phyloP scores from a whole-genome alignment of 129 eudicot species.

The Oenanthe sinensis region DNA sequence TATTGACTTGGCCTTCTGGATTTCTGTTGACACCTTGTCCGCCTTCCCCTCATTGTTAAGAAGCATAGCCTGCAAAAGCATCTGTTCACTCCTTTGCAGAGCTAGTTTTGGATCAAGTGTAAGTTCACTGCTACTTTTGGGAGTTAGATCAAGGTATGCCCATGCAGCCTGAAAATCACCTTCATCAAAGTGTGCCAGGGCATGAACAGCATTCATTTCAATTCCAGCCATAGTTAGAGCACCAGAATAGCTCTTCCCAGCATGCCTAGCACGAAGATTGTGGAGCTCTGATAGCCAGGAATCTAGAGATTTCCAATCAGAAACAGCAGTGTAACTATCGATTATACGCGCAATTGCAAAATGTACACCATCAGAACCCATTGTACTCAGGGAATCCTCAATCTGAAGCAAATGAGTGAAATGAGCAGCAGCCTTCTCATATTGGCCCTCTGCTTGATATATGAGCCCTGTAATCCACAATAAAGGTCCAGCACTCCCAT shows the following conservation, averaged over 20 bases:
- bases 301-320: constrained; percentile 96
- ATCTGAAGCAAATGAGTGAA: constrained; percentile 75
- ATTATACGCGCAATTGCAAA: constrained; percentile 74
- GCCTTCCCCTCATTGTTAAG: constrained; percentile 52
- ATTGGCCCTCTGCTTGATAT: constrained; percentile 81
- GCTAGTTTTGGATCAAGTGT: constrained; percentile 91
- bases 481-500: constrained; percentile 39
- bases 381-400: constrained; percentile 68
- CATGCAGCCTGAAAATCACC: constrained; percentile 85
- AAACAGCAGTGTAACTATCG: constrained; percentile 77
- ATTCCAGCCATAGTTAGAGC: constrained; percentile 93
- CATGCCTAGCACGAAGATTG: constrained; percentile 71
- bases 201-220: constrained; percentile 87
- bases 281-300: constrained; percentile 95
- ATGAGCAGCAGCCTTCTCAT: constrained; percentile 96
- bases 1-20: constrained; percentile 72
- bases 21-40: constrained; percentile 61
- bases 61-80: constrained; percentile 99
- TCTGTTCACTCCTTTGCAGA: constrained; percentile 91
- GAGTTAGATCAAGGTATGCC: constrained; percentile 97
- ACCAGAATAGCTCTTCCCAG: constrained; percentile 90
- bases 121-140: constrained; percentile 86
- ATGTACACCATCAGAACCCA: constrained; percentile 95
- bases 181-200: constrained; percentile 87
- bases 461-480: constrained; percentile 90